Evolutionary conservation across 768 basidiomycete genomes (phyloP).

Genomic region (Rhizopogon vesiculosus): DNA sequence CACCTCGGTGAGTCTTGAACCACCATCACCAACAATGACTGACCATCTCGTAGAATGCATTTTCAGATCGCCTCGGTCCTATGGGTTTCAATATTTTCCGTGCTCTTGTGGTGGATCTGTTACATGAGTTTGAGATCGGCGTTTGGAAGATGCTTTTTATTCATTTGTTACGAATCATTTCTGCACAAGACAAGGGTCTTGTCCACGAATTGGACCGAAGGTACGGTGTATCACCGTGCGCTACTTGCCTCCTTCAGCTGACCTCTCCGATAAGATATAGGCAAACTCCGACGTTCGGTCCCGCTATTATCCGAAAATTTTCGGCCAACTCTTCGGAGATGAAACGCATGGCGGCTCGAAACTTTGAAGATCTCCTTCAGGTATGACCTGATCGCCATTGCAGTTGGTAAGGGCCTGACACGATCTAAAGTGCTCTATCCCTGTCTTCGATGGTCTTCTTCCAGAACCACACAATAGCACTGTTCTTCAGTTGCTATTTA

Average conservation of each 20-base stretch:
- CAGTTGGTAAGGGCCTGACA: background rate
- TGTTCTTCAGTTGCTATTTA: constrained; percentile 17
- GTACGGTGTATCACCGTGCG: constrained; percentile 6
- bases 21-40: background rate
- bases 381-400: constrained; percentile 4
- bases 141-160: constrained; percentile 30
- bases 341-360: constrained; percentile 29
- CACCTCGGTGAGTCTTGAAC: constrained; percentile 7
- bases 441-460: constrained; percentile 28
- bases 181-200: constrained; percentile 3
- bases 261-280: constrained; percentile 19
- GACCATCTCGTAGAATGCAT: constrained; percentile 26
- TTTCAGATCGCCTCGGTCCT: constrained; percentile 15
- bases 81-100: constrained; percentile 17
- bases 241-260: constrained; percentile 1
- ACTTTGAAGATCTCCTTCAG: constrained; percentile 35
- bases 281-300: constrained; percentile 26
- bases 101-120: constrained; percentile 27
- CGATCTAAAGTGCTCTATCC: constrained; percentile 25
- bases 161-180: constrained; percentile 30
- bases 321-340: constrained; percentile 26
- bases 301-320: constrained; percentile 24
- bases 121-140: constrained; percentile 36
- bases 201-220: constrained; percentile 15
- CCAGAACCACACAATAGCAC: constrained; percentile 8